Conservation (phyloP, 345 rosid species). For the Linum lewisii region DNA sequence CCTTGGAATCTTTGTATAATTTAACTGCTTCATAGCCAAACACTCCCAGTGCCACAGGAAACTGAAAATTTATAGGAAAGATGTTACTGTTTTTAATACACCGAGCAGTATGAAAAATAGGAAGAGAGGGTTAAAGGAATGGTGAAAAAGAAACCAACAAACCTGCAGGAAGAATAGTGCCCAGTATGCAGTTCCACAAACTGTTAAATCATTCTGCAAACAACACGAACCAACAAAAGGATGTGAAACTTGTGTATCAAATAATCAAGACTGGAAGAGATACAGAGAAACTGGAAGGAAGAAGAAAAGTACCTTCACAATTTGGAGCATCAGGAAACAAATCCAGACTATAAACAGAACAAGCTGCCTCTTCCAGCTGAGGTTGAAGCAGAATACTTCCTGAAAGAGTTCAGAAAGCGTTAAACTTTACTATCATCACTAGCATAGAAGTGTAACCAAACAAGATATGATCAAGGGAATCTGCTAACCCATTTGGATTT, state of each 20-base stretch:
- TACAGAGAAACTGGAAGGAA: no score
- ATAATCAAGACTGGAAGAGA: not conserved
- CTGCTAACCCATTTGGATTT: conserved; percentile 47
- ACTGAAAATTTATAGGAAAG: conserved; percentile 26
- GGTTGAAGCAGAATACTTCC: conserved; percentile 63
- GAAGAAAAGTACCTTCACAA: conserved; percentile 20
- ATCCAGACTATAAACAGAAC: conserved; percentile 50
- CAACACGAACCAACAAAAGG: not conserved
- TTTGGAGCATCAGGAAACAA: conserved; percentile 61
- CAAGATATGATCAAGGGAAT: not conserved
- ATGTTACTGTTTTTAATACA: not conserved
- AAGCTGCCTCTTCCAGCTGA: conserved; percentile 54
- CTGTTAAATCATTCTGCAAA: conserved; percentile 59
- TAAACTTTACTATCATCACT: not conserved
- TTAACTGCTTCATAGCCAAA: conserved; percentile 65
- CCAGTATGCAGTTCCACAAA: conserved; percentile 72
- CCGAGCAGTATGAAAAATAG: no score
- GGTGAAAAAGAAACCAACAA: no score
- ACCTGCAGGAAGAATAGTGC: conserved; percentile 76
- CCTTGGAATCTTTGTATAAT: conserved; percentile 47
- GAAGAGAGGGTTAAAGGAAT: no score
- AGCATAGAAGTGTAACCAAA: not conserved
- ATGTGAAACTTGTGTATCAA: conserved; percentile 11
- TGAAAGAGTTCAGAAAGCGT: conserved; percentile 15
- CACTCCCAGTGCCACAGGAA: conserved; percentile 49